Conservation (phyloP, 2,329 filamentous ascomycete genomes). For the Botryotinia narcissicola region DNA sequence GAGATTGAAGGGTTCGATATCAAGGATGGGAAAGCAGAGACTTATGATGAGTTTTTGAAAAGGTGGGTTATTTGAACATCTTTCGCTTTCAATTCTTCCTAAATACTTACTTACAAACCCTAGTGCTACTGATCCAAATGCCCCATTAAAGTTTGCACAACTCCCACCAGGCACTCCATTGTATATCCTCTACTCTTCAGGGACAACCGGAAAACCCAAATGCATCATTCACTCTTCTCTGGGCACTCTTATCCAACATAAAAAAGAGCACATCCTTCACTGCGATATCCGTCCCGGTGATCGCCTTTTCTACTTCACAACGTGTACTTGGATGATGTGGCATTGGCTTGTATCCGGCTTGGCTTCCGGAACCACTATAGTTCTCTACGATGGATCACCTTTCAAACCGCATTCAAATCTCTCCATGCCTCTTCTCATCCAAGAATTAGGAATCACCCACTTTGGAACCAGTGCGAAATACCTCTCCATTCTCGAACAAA, state of each 20-base stretch:
- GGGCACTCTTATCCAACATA: constrained; percentile 91
- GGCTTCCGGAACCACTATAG: constrained; percentile 75
- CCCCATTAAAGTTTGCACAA: constrained; percentile 65
- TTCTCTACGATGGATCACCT: constrained; percentile 90
- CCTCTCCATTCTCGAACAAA: constrained; percentile 84
- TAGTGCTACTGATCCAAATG: constrained; percentile 36
- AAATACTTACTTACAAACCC: constrained; percentile 29
- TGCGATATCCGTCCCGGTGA: constrained; percentile 72
- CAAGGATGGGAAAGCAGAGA: constrained; percentile 41
- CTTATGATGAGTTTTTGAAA: constrained; percentile 45
- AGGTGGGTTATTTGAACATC: constrained; percentile 25
- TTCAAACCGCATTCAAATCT: constrained; percentile 77
- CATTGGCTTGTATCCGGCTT: constrained; percentile 91
- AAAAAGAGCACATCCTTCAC: constrained; percentile 91
- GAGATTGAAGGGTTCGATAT: constrained; percentile 26
- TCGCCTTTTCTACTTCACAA: constrained; percentile 89
- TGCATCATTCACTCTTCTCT: constrained; percentile 91
- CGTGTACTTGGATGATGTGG: constrained; percentile 99
- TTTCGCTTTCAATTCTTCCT: neutral
- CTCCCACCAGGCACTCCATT: constrained; percentile 83
- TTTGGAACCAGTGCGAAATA: constrained; percentile 96
- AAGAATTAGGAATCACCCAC: constrained; percentile 79
- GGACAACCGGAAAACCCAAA: constrained; percentile 84
- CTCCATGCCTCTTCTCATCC: constrained; percentile 78
- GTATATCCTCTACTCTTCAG: constrained; percentile 91